Evolutionary conservation across 495 filamentous ascomycete genomes (phyloP).

Genomic region (Neurospora sp.): DNA sequence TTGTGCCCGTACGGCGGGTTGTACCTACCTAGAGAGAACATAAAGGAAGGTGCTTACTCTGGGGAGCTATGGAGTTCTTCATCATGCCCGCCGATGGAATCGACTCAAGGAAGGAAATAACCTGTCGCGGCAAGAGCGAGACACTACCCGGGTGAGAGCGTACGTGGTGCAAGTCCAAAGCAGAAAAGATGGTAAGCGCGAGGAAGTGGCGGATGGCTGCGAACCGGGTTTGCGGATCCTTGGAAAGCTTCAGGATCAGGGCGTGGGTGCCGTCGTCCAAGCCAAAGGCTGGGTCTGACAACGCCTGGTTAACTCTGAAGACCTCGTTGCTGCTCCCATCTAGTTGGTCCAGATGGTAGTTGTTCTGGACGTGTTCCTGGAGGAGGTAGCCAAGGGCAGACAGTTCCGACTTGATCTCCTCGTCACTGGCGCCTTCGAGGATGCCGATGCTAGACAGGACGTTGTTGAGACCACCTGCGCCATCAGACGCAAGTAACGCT

Average conservation of each 20-base stretch:
- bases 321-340: neutral
- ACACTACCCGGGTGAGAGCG: constrained; percentile 3
- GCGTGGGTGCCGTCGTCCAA: neutral
- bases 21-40: neutral
- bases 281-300: neutral
- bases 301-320: neutral
- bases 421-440: constrained; percentile 18
- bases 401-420: constrained; percentile 20
- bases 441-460: constrained; percentile 1
- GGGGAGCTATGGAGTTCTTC: neutral
- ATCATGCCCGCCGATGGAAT: constrained; percentile 11
- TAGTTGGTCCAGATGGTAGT: constrained; percentile 23
- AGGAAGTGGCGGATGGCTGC: neutral
- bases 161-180: neutral
- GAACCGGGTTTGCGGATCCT: neutral
- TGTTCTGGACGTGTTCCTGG: constrained; percentile 24
- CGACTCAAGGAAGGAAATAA: constrained; percentile 18
- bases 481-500: neutral
- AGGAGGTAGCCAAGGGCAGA: constrained; percentile 19
- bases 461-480: neutral
- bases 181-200: neutral
- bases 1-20: neutral
- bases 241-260: neutral
- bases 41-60: neutral
- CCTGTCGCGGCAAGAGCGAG: constrained; percentile 23